These are phyloP conservation scores for Fagus crenata DNA, from an alignment of 306 rosid genomes.

Conservation along the genomic window DNA sequence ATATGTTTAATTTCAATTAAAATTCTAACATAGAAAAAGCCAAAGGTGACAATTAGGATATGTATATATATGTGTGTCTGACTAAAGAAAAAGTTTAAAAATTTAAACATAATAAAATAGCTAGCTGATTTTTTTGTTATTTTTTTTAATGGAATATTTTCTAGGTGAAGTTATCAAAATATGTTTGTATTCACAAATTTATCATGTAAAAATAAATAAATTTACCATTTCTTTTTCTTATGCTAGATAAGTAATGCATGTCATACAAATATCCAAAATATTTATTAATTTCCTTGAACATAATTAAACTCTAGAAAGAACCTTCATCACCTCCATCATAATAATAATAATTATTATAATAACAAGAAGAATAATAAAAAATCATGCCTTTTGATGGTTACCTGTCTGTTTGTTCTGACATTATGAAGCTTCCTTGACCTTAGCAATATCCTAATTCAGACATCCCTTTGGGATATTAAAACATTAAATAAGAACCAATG, in stretches of 20 bases:
- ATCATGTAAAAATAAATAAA: slow-evolving; percentile 22
- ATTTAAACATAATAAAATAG: not conserved
- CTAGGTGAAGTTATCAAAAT: slow-evolving; percentile 26
- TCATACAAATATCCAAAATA: slow-evolving; percentile 47
- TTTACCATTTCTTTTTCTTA: slow-evolving; percentile 28
- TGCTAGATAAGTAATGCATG: slow-evolving; percentile 45
- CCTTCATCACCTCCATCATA: slow-evolving; percentile 36
- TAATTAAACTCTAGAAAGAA: slow-evolving; percentile 35
- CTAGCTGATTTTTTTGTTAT: not conserved
- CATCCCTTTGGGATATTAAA: slow-evolving; percentile 39
- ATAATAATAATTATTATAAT: slow-evolving; percentile 8
- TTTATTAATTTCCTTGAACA: slow-evolving; percentile 38
- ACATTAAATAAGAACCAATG: slow-evolving; percentile 33
- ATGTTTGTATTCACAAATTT: slow-evolving; percentile 24
- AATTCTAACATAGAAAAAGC: not conserved
- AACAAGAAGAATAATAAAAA: slow-evolving; percentile 16
- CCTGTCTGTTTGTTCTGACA: slow-evolving; percentile 60
- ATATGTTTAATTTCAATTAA: not conserved
- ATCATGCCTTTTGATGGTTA: slow-evolving; percentile 39
- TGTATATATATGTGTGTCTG: too few species aligned
- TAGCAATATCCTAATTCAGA: slow-evolving; percentile 60
- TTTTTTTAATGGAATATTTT: slow-evolving; percentile 14
- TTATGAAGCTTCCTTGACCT: slow-evolving; percentile 57
- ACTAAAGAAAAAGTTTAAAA: too few species aligned
- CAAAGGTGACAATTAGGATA: not conserved